Evolutionary conservation across 2,329 filamentous ascomycete genomes (phyloP), one percentile per base, ranked within the genome.

Genomic region (Chaetomium globosum): DNA sequence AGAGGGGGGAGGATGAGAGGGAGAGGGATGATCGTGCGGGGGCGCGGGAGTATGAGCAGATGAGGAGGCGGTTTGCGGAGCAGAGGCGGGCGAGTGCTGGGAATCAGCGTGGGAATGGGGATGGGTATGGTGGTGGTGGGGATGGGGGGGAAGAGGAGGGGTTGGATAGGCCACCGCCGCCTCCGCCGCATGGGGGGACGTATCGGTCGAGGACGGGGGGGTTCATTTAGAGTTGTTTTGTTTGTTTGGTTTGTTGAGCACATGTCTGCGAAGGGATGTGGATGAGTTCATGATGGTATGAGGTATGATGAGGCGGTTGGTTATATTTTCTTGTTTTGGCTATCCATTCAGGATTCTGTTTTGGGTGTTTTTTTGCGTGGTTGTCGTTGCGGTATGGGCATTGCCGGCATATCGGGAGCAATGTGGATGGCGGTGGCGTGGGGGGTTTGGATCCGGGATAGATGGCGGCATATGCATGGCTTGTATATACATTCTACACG

Each of bases 171-270:
- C 53, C 58, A 46, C 53, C 54, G 28, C 59, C 59, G 12, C 57
- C 57, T 36, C 62, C 61, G 31, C 61, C 62, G 49, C 52, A 53
- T 51, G 59, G 60, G 49, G 23, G 52, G 39, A 57, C 52, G 21
- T 43, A 55, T 51, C 33, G 63, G 19, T 36, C 61, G 30, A 7
- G 13, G 16, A 13, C 26, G 19, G 61, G 48, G 1, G 55, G 23
- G 26, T 59, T 59, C 28, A 59, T 60, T 19, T 63, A 43, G 43
- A 60, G 21, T 36, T 10, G 31, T 8, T 31, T 36, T 9, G 12
- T 39, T 39, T 28, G 31, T 10, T 60, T 28, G 8, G 16, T 51
- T 39, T 46, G n/a, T 33, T 43, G 13, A 31, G n/a, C 4, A 43
- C 21, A 19, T 52, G 33, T 43, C 23, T 33, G 16, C 4, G 31